These are phyloP conservation scores for Aureobasidium lini DNA, from an alignment of 2,329 filamentous ascomycete species.

Conservation along the genomic window DNA sequence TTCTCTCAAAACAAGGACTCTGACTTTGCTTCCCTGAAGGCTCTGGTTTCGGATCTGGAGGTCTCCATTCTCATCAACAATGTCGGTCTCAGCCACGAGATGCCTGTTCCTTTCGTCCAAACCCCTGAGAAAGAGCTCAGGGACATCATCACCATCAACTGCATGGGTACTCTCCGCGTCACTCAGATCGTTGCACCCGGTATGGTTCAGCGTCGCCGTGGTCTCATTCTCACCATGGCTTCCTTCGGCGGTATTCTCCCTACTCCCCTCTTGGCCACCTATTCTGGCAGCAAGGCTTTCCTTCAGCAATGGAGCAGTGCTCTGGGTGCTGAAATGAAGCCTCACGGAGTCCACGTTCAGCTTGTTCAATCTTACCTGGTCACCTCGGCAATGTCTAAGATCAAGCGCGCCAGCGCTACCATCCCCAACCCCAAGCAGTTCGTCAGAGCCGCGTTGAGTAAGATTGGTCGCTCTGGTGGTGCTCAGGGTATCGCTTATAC, in stretches of 20 bases:
- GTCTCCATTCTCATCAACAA: slow-evolving; percentile 92
- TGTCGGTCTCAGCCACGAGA: slow-evolving; percentile 87
- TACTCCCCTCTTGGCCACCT: slow-evolving; percentile 86
- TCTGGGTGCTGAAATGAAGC: slow-evolving; percentile 72
- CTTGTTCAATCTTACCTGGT: slow-evolving; percentile 88
- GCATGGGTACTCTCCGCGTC: slow-evolving; percentile 77
- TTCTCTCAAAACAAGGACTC: slow-evolving; percentile 70
- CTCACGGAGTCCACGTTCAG: slow-evolving; percentile 79
- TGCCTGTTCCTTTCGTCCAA: slow-evolving; percentile 80
- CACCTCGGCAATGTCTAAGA: slow-evolving; percentile 94
- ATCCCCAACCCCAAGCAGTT: slow-evolving; percentile 79
- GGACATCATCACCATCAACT: slow-evolving; percentile 93
- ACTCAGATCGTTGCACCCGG: slow-evolving; percentile 79
- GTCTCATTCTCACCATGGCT: slow-evolving; percentile 93
- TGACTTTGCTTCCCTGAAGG: slow-evolving; percentile 69
- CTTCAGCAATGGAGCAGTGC: slow-evolving; percentile 92
- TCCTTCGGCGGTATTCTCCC: slow-evolving; percentile 91
- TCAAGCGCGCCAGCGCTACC: slow-evolving; percentile 67
- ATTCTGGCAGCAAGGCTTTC: slow-evolving; percentile 97
- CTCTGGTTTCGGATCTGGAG: slow-evolving; percentile 65
- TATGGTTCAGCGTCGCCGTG: slow-evolving; percentile 75
- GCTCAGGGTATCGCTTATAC: slow-evolving; percentile 74
- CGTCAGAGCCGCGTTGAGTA: slow-evolving; percentile 68
- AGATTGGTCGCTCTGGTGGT: slow-evolving; percentile 70
- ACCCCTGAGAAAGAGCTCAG: slow-evolving; percentile 73